Evolutionary conservation across 1,139 yeast genomes (phyloP).

Genomic region (Pneumocystis murina): DNA sequence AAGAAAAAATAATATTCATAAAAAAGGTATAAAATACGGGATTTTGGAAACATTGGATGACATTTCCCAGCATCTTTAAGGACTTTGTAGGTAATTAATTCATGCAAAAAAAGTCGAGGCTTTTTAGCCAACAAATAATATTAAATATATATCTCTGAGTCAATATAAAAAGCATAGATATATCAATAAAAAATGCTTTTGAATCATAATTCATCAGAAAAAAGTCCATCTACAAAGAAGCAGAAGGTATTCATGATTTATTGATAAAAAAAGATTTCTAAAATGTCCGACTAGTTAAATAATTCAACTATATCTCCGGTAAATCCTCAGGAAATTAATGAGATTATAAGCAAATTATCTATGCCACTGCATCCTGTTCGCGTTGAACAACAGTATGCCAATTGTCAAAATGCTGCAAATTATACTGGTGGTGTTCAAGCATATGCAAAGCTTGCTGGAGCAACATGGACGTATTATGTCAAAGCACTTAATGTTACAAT

Average conservation of each 20-base stretch:
- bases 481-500: constrained; percentile 62
- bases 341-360: constrained; percentile 19
- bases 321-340: constrained; percentile 17
- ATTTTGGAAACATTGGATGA: not conserved
- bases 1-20: not conserved
- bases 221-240: not conserved
- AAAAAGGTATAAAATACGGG: not conserved
- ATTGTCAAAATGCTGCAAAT: constrained; percentile 39
- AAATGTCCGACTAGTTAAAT: not conserved
- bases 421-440: constrained; percentile 82
- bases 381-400: constrained; percentile 39
- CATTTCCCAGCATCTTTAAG: not conserved
- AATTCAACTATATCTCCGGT: not conserved
- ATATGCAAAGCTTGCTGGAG: constrained; percentile 41
- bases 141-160: not conserved
- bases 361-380: constrained; percentile 20
- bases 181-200: not conserved
- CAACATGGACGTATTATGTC: constrained; percentile 85
- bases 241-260: not conserved
- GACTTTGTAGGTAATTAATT: not conserved
- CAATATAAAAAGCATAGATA: not conserved
- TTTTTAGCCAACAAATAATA: not conserved
- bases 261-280: no score
- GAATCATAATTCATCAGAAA: not conserved
- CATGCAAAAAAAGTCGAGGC: not conserved